A percentile compares a stretch with the other conserved stretches of the same genome.
These are phyloP conservation scores for Gynochthodes officinalis DNA, from an alignment of 257 asterid genomes.

Conservation along the genomic window DNA sequence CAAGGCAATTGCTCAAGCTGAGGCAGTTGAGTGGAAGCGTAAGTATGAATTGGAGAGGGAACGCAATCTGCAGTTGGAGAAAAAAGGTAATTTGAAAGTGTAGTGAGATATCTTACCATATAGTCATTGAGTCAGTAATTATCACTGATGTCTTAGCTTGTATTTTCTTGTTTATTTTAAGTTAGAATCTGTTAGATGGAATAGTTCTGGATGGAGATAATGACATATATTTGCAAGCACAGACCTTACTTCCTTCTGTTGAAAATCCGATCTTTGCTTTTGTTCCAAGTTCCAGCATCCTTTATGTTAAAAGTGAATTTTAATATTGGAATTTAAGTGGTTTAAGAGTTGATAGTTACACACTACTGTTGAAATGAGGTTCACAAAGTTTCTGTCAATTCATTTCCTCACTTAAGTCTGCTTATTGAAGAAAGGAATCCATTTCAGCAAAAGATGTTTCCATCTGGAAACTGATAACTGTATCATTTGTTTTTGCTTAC, in stretches of 20 bases:
- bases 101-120: not conserved
- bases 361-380: not conserved
- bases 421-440: not conserved
- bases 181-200: not conserved
- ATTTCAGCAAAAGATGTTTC: not conserved
- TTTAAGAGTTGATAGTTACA: not conserved
- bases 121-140: not conserved
- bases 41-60: slow-evolving; percentile 75
- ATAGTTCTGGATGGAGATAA: not conserved
- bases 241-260: not conserved
- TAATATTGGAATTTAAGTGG: not conserved
- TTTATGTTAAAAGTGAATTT: not conserved
- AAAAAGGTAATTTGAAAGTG: slow-evolving; percentile 37
- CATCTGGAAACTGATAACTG: not conserved
- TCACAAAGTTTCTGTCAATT: not conserved
- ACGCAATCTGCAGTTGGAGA: slow-evolving; percentile 60
- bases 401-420: not conserved
- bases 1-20: slow-evolving; percentile 90
- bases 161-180: not conserved
- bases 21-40: slow-evolving; percentile 96
- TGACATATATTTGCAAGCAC: not conserved
- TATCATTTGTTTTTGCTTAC: not conserved
- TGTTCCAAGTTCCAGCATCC: not conserved
- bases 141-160: not conserved
- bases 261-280: not conserved